Evolutionary conservation across 2,329 filamentous ascomycete genomes (phyloP).

Genomic region (Ascochyta clinopodiicola): DNA sequence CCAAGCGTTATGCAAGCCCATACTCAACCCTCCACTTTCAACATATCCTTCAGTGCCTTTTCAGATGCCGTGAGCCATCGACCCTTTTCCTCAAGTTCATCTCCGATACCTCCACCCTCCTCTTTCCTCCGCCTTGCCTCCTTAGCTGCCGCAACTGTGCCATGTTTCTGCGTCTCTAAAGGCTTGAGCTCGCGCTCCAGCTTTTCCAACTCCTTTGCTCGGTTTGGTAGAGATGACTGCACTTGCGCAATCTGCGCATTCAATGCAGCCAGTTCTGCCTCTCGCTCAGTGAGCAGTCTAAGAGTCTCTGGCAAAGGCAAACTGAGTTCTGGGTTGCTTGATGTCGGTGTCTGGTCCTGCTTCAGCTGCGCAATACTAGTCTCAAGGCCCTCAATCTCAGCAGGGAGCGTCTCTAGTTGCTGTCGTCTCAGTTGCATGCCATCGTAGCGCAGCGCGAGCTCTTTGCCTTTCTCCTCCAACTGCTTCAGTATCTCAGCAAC

Average conservation of each 20-base stretch:
- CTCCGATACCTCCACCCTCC: slow-evolving; percentile 67
- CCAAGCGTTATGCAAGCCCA: slow-evolving; percentile 1
- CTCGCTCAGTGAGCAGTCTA: slow-evolving; percentile 48
- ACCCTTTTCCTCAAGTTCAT: slow-evolving; percentile 77
- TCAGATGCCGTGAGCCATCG: slow-evolving; percentile 79
- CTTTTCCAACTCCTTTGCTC: slow-evolving; percentile 70
- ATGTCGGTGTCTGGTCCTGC: slow-evolving; percentile 42
- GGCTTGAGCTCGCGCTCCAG: slow-evolving; percentile 72
- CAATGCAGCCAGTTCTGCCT: slow-evolving; percentile 51
- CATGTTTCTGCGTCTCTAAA: slow-evolving; percentile 70
- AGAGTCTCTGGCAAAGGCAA: slow-evolving; percentile 54
- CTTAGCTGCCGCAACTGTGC: slow-evolving; percentile 69
- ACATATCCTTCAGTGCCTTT: slow-evolving; percentile 64
- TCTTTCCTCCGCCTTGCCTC: slow-evolving; percentile 75
- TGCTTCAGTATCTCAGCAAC: slow-evolving; percentile 75
- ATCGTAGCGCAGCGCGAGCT: slow-evolving; percentile 65
- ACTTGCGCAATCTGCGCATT: slow-evolving; percentile 57
- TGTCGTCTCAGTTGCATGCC: slow-evolving; percentile 60
- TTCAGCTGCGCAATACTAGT: slow-evolving; percentile 57
- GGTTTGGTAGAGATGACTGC: slow-evolving; percentile 68
- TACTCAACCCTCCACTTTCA: slow-evolving; percentile 59
- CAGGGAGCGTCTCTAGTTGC: slow-evolving; percentile 59
- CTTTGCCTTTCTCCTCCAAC: slow-evolving; percentile 69
- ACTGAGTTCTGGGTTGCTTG: slow-evolving; percentile 50
- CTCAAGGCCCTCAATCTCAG: slow-evolving; percentile 60